These are phyloP conservation scores for Phialemonium atrogriseum DNA, from an alignment of 2,329 filamentous ascomycete species.

Conservation along the genomic window DNA sequence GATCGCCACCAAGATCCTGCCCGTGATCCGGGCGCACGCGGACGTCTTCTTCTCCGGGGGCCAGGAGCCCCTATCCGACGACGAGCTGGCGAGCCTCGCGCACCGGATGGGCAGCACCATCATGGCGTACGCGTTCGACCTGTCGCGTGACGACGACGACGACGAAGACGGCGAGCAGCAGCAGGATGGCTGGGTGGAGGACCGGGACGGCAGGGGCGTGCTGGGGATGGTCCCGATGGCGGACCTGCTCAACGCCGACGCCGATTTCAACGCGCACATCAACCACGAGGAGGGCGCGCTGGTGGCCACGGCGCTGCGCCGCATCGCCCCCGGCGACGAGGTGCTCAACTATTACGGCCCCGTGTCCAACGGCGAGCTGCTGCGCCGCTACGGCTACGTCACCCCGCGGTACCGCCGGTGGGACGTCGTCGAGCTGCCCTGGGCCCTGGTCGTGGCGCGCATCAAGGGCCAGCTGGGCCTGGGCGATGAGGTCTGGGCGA, in stretches of 20 bases:
- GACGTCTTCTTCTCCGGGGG: conserved; percentile 34
- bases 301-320: conserved; percentile 62
- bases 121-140: conserved; percentile 89
- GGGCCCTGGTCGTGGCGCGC: conserved; percentile 30
- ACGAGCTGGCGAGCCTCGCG: conserved; percentile 43
- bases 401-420: conserved; percentile 68
- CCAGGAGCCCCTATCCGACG: conserved; percentile 27
- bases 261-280: conserved; percentile 70
- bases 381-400: conserved; percentile 83
- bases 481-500: conserved; percentile 26
- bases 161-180: conserved; percentile 53
- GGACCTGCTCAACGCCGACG: conserved; percentile 83
- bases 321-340: conserved; percentile 64
- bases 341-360: conserved; percentile 87
- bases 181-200: conserved; percentile 57
- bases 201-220: conserved; percentile 45
- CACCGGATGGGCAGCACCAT: conserved; percentile 82
- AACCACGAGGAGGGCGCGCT: conserved; percentile 48
- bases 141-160: conserved; percentile 41
- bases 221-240: conserved; percentile 90
- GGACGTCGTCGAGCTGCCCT: conserved; percentile 74
- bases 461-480: conserved; percentile 11
- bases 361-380: conserved; percentile 71
- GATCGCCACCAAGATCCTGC: conserved; percentile 50
- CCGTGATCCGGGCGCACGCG: conserved; percentile 37